phyloP scores from a whole-genome alignment of 257 asterid genomes.

The Ehretia macrophylla region DNA sequence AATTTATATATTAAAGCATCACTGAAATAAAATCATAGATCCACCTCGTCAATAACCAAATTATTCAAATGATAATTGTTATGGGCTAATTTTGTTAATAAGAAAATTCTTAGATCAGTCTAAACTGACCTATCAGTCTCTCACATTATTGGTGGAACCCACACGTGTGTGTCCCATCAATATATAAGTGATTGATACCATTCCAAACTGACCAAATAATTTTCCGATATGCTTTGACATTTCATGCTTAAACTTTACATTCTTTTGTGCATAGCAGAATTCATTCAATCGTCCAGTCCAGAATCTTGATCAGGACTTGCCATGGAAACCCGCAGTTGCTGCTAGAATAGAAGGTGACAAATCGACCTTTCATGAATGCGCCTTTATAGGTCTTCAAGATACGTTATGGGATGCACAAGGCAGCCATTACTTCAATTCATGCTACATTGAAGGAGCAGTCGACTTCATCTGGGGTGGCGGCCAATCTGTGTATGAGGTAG shows the following conservation, averaged over 20 bases:
- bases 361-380: constrained; percentile 34
- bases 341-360: constrained; percentile 44
- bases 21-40: no score
- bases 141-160: no score
- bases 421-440: constrained; percentile 41
- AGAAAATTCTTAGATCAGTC: no score
- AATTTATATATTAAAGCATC: no score
- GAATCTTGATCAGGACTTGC: neutral
- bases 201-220: no score
- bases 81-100: no score
- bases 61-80: no score
- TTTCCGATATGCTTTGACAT: no score
- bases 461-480: constrained; percentile 57
- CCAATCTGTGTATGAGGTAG: constrained; percentile 53
- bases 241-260: neutral
- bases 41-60: no score
- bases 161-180: no score
- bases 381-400: constrained; percentile 46
- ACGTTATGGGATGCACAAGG: constrained; percentile 47
- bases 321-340: constrained; percentile 33
- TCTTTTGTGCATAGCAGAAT: constrained; percentile 23
- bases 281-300: constrained; percentile 44
- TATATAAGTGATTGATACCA: no score
- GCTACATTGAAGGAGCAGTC: constrained; percentile 44
- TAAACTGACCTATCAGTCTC: no score